These are phyloP conservation scores for Mycena epipterygia DNA, from an alignment of 768 basidiomycete genomes.

Conservation along the genomic window DNA sequence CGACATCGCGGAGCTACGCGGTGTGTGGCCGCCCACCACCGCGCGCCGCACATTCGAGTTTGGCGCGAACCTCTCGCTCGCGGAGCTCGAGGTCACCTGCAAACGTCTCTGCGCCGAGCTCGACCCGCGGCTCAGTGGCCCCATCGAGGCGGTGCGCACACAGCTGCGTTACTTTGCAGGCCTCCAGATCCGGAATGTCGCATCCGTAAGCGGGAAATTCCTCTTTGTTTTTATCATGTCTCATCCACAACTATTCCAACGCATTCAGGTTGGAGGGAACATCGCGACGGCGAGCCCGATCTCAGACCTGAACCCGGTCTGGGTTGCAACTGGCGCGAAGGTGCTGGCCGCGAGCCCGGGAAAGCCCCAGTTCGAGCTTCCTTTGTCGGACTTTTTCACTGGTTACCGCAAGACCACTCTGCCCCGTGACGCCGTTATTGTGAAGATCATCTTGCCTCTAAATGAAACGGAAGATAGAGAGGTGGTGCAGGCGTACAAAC, in stretches of 20 bases:
- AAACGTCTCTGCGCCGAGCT: conserved; percentile 28
- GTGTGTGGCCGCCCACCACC: conserved; percentile 30
- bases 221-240: no score
- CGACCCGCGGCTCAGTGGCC: conserved; percentile 30
- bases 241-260: no score
- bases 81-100: conserved; percentile 31
- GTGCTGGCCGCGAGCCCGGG: conserved; percentile 27
- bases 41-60: conserved; percentile 34
- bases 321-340: conserved; percentile 33
- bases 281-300: conserved; percentile 38
- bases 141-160: conserved; percentile 35
- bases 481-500: conserved; percentile 37
- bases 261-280: conserved; percentile 37
- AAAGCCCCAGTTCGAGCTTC: conserved; percentile 21
- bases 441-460: conserved; percentile 36
- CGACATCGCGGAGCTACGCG: conserved; percentile 32
- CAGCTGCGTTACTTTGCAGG: conserved; percentile 39
- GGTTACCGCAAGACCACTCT: conserved; percentile 37
- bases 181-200: conserved; percentile 36
- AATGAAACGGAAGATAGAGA: conserved; percentile 31
- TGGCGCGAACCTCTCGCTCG: conserved; percentile 36
- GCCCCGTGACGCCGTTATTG: conserved; percentile 33
- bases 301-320: conserved; percentile 37
- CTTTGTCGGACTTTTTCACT: conserved; percentile 35
- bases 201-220: background rate